These are phyloP conservation scores for Clarireedia paspali DNA, from an alignment of 2,329 filamentous ascomycete species.

Conservation along the genomic window DNA sequence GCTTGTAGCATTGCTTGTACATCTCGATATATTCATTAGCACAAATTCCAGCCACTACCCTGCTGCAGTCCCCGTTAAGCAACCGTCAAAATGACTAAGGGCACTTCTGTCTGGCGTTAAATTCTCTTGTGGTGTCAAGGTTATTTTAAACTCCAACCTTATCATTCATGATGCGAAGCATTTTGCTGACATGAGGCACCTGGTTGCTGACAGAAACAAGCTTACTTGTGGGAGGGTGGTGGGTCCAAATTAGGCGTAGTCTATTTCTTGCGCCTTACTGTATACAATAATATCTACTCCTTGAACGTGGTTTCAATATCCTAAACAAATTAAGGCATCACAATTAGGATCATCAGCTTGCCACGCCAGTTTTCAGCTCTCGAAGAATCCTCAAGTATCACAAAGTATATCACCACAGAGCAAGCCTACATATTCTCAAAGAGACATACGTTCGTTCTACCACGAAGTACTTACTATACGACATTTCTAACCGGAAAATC, in stretches of 20 bases:
- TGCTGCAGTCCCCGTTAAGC: too few species aligned
- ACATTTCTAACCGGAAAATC: background rate
- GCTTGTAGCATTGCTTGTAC: background rate
- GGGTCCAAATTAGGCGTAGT: background rate
- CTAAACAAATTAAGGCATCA: background rate
- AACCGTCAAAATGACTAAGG: background rate
- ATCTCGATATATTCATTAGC: too few species aligned
- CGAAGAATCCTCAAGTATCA: background rate
- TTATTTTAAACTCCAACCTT: background rate
- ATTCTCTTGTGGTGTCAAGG: background rate
- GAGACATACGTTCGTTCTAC: background rate
- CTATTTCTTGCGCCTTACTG: background rate
- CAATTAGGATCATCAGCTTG: background rate
- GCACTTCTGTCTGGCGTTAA: background rate
- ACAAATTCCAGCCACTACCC: too few species aligned
- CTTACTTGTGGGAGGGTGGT: background rate
- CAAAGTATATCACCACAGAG: background rate
- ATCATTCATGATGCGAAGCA: background rate
- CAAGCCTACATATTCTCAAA: background rate
- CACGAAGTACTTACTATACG: background rate
- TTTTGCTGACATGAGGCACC: constrained; percentile 1
- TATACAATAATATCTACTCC: background rate
- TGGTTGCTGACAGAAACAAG: constrained; percentile 1
- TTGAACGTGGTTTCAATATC: background rate
- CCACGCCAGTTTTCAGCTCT: background rate